Evolutionary conservation across 1,139 yeast species (phyloP).

Genomic region (Debaryomyces sp.): DNA sequence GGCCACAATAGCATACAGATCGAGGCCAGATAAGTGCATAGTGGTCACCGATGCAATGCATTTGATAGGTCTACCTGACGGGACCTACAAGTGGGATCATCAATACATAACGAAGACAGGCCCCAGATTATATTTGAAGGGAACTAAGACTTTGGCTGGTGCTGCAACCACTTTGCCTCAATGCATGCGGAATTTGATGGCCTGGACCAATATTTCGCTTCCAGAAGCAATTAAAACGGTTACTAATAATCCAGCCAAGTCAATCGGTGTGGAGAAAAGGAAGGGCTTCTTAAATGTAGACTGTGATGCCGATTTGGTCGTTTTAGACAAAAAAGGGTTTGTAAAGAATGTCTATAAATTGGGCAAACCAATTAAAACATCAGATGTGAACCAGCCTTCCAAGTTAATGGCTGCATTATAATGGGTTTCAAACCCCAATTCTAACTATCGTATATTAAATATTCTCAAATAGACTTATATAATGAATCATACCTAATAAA

Average conservation of each 20-base stretch:
- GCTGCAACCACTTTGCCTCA: conserved; percentile 60
- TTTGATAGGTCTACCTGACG: conserved; percentile 55
- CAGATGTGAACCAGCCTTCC: conserved; percentile 23
- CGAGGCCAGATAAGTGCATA: conserved; percentile 58
- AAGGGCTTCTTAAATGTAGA: conserved; percentile 58
- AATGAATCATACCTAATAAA: not conserved
- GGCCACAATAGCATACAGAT: conserved; percentile 54
- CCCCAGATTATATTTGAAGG: conserved; percentile 49
- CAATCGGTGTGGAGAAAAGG: conserved; percentile 44
- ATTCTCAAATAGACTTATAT: not conserved
- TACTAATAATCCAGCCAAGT: conserved; percentile 58
- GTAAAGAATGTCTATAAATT: conserved; percentile 55
- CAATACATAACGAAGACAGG: conserved; percentile 55
- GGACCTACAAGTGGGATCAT: conserved; percentile 52
- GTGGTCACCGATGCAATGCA: conserved; percentile 68
- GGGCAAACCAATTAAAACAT: conserved; percentile 37
- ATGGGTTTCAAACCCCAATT: not conserved
- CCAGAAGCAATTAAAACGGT: conserved; percentile 60
- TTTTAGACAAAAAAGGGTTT: conserved; percentile 47
- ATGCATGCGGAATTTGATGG: conserved; percentile 55
- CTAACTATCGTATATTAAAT: not conserved
- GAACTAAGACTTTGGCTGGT: conserved; percentile 65
- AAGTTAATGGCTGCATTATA: conserved; percentile 24
- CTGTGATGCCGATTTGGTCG: conserved; percentile 62
- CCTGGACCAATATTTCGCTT: conserved; percentile 54